Base-by-base conservation (phyloP, 257 asterid genomes). In the Primulina tabacum region DNA sequence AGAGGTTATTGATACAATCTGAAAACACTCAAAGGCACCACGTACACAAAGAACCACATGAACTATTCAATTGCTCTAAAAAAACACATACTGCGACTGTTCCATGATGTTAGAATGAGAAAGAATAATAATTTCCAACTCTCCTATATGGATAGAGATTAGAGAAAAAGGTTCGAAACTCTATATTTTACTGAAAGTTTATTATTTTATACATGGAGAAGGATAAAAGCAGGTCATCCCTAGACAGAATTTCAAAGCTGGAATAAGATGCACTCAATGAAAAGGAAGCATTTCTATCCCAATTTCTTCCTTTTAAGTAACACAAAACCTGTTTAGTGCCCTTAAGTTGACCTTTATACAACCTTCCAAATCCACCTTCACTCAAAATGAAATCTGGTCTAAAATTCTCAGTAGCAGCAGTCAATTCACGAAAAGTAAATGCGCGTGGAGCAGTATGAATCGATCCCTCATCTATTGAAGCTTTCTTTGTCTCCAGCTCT, bases 321-420 rank as follows among this genome's bases (percentile, higher is more conserved):
- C 6, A 18, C 8, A 20, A 63, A 62, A 81, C 88, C 84, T 74
- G 88, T 69, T 70, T 79, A 7, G 76, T 72, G 59, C 78, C 70
- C 77, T 84, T 82, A 63, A 84, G 64, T 47, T 68, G 70, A 18
- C 88, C 86, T 72, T 68, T 76, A 30, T 81, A 81, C 34, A 83
- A 84, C 73, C 84, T 81, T 64, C 88, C 88, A 71, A 81, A 83
- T 64, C 88, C 88, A 62, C 88, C 88, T 77, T 83, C 88, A 35
- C 88, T 80, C 69, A 83, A 73, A 28, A 78, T 73, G 67, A 78
- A 83, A 53, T 83, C 86, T 14, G 81, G 79, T 73, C 86, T 81
- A 62, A 81, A 81, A 75, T 84, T 76, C 76, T 81, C 79, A 52
- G 88, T 81, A 47, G 88, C 88, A 58, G 77, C 73, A 55, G 88